Conservation (phyloP, 768 basidiomycete genomes). For the Lactarius hengduanensis region DNA sequence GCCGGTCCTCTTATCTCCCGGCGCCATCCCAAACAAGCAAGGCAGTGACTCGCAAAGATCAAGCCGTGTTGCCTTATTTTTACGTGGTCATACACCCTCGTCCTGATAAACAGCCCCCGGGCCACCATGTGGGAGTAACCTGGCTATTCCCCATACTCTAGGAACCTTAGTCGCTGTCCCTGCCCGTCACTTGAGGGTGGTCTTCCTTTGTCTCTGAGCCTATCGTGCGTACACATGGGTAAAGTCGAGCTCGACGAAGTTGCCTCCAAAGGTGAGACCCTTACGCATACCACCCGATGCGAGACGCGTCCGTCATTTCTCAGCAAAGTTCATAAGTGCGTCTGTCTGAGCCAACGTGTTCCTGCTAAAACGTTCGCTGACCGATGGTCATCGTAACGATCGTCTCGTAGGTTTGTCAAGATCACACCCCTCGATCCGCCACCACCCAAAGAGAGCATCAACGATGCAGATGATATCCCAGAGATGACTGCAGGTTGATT, state of each 20-base stretch:
- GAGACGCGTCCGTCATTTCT: neutral
- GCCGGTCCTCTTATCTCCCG: too few relatives aligned
- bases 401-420: conserved; percentile 20
- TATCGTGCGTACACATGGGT: neutral
- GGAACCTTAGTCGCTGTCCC: neutral
- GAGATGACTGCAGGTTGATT: conserved; percentile 64
- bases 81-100: too few relatives aligned
- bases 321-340: conserved; percentile 8
- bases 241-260: neutral
- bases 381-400: neutral
- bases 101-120: neutral
- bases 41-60: too few relatives aligned
- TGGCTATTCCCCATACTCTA: neutral
- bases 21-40: too few relatives aligned
- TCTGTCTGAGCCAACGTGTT: neutral
- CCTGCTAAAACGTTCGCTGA: neutral
- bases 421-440: conserved; percentile 33
- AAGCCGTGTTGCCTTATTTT: neutral
- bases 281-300: neutral
- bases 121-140: neutral
- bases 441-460: conserved; percentile 50
- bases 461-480: conserved; percentile 61
- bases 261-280: conserved; percentile 11
- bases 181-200: neutral
- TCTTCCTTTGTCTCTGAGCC: neutral